These are phyloP conservation scores for Lecanicillium sp. DNA, from an alignment of 2,329 filamentous ascomycete genomes.

Conservation along the genomic window DNA sequence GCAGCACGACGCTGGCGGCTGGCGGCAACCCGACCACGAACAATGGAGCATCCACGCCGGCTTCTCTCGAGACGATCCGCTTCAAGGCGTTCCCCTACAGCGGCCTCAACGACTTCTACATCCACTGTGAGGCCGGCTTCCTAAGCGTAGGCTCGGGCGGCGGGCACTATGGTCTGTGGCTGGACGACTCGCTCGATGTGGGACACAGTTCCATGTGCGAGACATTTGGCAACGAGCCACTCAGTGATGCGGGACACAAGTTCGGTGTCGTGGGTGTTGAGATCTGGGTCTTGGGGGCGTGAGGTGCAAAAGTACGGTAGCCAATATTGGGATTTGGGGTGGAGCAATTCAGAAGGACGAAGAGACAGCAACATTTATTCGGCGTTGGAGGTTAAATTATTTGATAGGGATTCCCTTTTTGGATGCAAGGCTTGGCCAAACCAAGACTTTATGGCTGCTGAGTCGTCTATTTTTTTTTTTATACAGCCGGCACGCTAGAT, in stretches of 20 bases:
- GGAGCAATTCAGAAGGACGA: too few relatives aligned
- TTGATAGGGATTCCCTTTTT: too few relatives aligned
- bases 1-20: slow-evolving; percentile 33
- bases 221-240: slow-evolving; percentile 89
- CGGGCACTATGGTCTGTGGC: slow-evolving; percentile 88
- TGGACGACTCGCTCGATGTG: slow-evolving; percentile 77
- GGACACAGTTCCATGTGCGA: slow-evolving; percentile 79
- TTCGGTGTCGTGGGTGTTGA: slow-evolving; percentile 90
- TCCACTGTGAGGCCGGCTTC: slow-evolving; percentile 82
- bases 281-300: slow-evolving; percentile 78
- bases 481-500: too few relatives aligned
- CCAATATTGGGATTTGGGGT: not conserved
- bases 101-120: slow-evolving; percentile 93
- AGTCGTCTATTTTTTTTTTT: too few relatives aligned
- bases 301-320: slow-evolving; percentile 8
- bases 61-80: slow-evolving; percentile 60
- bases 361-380: not conserved
- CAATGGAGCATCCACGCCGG: slow-evolving; percentile 23
- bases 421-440: too few relatives aligned
- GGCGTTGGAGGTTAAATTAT: not conserved
- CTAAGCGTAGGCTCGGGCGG: slow-evolving; percentile 83
- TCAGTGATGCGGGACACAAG: slow-evolving; percentile 89
- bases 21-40: slow-evolving; percentile 14
- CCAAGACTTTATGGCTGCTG: too few relatives aligned
- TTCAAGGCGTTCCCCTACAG: slow-evolving; percentile 98